phyloP scores from a whole-genome alignment of 495 filamentous ascomycete genomes.

The Beverwykella pulmonaria region DNA sequence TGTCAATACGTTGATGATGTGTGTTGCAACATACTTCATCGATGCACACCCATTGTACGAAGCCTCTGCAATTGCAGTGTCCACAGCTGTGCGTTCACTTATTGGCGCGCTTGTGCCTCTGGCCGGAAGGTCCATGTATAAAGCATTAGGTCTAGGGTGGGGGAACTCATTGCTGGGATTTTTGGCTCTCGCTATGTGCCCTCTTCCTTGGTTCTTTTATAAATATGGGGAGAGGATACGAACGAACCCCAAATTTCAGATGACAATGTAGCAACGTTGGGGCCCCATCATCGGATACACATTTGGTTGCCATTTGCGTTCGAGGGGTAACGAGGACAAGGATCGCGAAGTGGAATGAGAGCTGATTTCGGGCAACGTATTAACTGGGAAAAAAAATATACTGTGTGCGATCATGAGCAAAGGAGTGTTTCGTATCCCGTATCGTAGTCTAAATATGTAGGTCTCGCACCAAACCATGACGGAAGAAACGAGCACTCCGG shows the following conservation, averaged over 20 bases:
- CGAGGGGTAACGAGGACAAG: no score
- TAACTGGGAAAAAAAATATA: no score
- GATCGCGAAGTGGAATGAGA: no score
- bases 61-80: slow-evolving; percentile 31
- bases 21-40: slow-evolving; percentile 31
- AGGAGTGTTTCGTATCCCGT: no score
- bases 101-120: slow-evolving; percentile 33
- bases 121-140: slow-evolving; percentile 28
- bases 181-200: slow-evolving; percentile 47
- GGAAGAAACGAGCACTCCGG: no score
- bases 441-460: no score
- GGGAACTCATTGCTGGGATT: slow-evolving; percentile 35
- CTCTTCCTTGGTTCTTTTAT: slow-evolving; percentile 54
- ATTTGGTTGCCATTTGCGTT: no score
- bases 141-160: slow-evolving; percentile 33
- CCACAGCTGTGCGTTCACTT: slow-evolving; percentile 28
- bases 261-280: slow-evolving; percentile 10
- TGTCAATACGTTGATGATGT: slow-evolving; percentile 36
- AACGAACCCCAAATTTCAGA: slow-evolving; percentile 31
- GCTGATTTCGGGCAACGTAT: no score
- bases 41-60: slow-evolving; percentile 33
- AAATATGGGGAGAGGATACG: slow-evolving; percentile 55
- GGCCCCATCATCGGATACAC: no score
- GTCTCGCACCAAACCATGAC: no score
- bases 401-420: no score